A percentile compares a stretch with the other conserved stretches of the same genome.
Conservation (phyloP, 75 land plant species). For the Sequoia sempervirens region DNA sequence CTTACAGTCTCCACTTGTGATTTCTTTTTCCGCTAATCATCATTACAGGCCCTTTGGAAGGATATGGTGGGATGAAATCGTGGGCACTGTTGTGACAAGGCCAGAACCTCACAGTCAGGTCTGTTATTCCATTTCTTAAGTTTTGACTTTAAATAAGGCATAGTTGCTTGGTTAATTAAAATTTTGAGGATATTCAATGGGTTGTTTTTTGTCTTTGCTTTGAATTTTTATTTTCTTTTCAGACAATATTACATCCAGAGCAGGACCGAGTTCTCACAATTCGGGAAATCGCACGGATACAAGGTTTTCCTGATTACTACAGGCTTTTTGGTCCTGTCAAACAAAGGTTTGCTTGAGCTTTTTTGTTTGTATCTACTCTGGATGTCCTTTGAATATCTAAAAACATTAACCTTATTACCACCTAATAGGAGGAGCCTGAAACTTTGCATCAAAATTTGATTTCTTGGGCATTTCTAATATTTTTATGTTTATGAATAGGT, state of each 20-base stretch:
- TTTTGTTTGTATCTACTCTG: not conserved
- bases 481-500: constrained; percentile 13
- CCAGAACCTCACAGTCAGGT: constrained; percentile 38
- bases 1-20: not conserved
- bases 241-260: constrained; percentile 35
- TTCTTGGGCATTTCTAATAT: not conserved
- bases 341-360: constrained; percentile 16
- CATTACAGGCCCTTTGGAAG: constrained; percentile 35
- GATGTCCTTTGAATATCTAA: not conserved
- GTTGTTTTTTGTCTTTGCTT: not conserved
- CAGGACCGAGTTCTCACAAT: constrained; percentile 37
- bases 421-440: constrained; percentile 25
- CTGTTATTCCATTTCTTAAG: not conserved
- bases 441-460: constrained; percentile 14
- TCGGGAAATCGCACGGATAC: constrained; percentile 36
- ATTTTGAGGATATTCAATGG: not conserved
- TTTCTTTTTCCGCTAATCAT: not conserved
- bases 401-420: not conserved
- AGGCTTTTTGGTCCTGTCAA: constrained; percentile 35
- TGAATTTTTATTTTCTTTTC: not conserved
- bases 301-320: constrained; percentile 44
- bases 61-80: constrained; percentile 44
- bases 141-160: not conserved
- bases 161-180: not conserved
- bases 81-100: constrained; percentile 34